Base-by-base conservation (phyloP, 176 grass and related monocot species). In the Pontederia crassipes region DNA sequence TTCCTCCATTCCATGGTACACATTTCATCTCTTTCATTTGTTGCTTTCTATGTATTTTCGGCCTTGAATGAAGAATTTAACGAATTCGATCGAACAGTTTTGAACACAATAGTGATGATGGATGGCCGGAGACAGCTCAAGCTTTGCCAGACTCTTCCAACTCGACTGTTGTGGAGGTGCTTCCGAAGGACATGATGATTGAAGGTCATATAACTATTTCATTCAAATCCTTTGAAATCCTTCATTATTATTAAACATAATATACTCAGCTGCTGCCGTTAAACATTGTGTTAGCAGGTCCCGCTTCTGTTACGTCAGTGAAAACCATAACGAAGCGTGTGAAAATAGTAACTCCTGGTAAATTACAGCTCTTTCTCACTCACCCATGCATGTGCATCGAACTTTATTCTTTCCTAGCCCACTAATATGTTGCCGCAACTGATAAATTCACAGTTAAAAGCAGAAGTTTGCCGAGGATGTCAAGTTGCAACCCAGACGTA, bases 271-370 rank as follows among this genome's bases (percentile, higher is more conserved):
- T 64, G 49, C 57, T 20, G 15, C 29, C 53, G 17, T 73, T 58
- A 9, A 11, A 72, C 26, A 59, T n/a, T 68, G 48, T 70, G 11
- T 73, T 49, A 54, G 62, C 67, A 87, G 86, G 75, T 51, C 24
- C 67, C 48, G 58, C 85, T 79, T 87, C 72, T 46, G 75, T 87
- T 75, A 81, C 83, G 64, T 95, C 80, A 51, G 67, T 95, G 46
- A 84, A 87, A 76, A 72, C 86, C 57, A 84, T 90, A 54, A 95
- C 86, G 40, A 95, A 90, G 78, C 79, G 86, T 64, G 69, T 95
- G 45, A 87, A 90, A 72, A 95, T 95, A 62, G 69, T 90, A 46
- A 86, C 75, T 75, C 91, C 91, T 72, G 83, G 91, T 95, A 78
- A 72, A 46, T 45, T 4, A 69, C 12, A 52, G 4, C 47, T 70